A percentile compares a stretch with the other conserved stretches of the same genome.
Evolutionary conservation across 495 filamentous ascomycete species (phyloP).

Genomic region (Hyaloscypha variabilis): DNA sequence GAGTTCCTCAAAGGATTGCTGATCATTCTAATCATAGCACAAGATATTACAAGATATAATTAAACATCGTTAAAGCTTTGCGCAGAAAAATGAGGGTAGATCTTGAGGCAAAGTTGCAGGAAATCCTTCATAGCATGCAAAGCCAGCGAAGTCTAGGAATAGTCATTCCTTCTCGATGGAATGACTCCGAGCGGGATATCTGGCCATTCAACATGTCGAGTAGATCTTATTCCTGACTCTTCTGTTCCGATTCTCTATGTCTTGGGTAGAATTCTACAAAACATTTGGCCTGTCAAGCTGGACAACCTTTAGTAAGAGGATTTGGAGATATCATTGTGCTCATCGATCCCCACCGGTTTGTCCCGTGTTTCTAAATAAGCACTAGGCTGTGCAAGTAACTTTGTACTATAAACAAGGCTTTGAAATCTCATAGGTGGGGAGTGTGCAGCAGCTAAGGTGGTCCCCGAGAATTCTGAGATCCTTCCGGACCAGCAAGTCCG

Average conservation of each 20-base stretch:
- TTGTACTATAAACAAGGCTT: background rate
- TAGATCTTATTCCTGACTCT: background rate
- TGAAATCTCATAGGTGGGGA: background rate
- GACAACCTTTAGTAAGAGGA: conserved; percentile 40
- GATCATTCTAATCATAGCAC: too few relatives aligned
- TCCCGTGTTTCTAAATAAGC: background rate
- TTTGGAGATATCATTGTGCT: conserved; percentile 23
- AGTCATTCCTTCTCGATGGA: background rate
- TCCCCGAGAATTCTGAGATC: background rate
- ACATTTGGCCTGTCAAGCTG: conserved; percentile 38
- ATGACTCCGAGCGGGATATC: background rate
- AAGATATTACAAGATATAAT: too few relatives aligned
- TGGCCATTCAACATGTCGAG: background rate
- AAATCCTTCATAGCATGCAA: background rate
- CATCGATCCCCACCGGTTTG: background rate
- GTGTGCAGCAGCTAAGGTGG: background rate
- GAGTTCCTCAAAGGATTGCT: conserved; percentile 21
- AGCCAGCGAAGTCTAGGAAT: background rate
- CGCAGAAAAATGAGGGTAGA: background rate
- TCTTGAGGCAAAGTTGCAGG: background rate
- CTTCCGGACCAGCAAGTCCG: background rate
- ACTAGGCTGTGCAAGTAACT: background rate
- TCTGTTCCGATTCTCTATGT: background rate
- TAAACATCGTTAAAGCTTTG: background rate
- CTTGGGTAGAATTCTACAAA: conserved; percentile 34